Evolutionary conservation across 495 filamentous ascomycete species (phyloP), one percentile per base, ranked within the genome.

Genomic region (Jackrogersella minutella): DNA sequence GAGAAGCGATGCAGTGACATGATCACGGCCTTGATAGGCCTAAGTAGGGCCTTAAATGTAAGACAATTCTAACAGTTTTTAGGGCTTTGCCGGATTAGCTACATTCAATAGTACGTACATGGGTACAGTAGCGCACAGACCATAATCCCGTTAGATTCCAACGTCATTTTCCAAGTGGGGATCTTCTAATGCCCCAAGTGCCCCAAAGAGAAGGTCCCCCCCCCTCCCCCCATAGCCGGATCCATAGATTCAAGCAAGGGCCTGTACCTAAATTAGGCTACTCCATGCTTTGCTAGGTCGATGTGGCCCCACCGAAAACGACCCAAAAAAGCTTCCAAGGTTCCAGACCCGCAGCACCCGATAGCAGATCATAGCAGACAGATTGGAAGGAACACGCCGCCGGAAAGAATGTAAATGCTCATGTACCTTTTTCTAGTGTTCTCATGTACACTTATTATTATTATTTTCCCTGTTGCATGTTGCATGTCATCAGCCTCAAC

Each of bases 401-500:
- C 26, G 30, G 40, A 49, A 56, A 50, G 50, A 61, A 67, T 58
- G 50, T 66, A 26, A n/a, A n/a, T n/a, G n/a, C n/a, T n/a, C n/a
- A n/a, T n/a, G n/a, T n/a, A n/a, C n/a, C n/a, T n/a, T n/a, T n/a
- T n/a, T n/a, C n/a, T n/a, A n/a, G n/a, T n/a, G n/a, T n/a, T n/a
- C n/a, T n/a, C n/a, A n/a, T n/a, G n/a, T n/a, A n/a, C n/a, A n/a
- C n/a, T n/a, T n/a, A n/a, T n/a, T n/a, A n/a, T n/a, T n/a, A n/a
- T n/a, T n/a, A n/a, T n/a, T n/a, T n/a, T n/a, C n/a, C n/a, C n/a
- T n/a, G n/a, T n/a, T n/a, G n/a, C n/a, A n/a, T n/a, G n/a, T n/a
- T n/a, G n/a, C 52, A 57, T 64, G 53, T 58, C 56, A 65, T 69
- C 61, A 69, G 61, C 66, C 58, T 69, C 66, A 69, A 65, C 61